Base-by-base conservation (phyloP, 202 grass and related monocot genomes). In the Carex arenaria region DNA sequence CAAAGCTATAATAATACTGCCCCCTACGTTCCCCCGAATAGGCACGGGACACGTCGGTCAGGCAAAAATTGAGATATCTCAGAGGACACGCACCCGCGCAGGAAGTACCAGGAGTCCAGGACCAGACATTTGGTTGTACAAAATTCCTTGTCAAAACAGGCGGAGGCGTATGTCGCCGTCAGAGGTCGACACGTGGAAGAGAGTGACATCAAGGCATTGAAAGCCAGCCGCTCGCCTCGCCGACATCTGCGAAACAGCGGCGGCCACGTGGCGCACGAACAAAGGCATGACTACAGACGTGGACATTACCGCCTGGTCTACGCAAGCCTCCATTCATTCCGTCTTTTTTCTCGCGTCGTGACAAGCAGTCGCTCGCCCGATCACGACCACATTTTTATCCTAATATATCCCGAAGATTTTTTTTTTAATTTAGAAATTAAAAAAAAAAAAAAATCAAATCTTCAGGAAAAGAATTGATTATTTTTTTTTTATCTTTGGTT, bases 331-430 rank as follows among this genome's bases (percentile, higher is more conserved):
- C 20, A 49, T 43, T 61, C 9, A 40, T 52, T 86, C 83, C 68
- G 78, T 68, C 28, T 80, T 20, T 64, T 85, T 62, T 28, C 18
- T 38, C 13, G 18, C 69, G 53, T 65, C 42, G 12, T 55, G 90
- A 82, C 83, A 82, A 78, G 47, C 34, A 64, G 32, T 43, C 60
- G 79, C 40, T 51, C 1, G 12, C 19, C 54, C 80, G 88, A 87
- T 78, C 52, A 83, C 84, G 87, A 89, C 87, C 65, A 78, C 84
- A 84, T 89, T 77, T 89, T 83, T 89, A 91, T 89, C 87, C 64
- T 52, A 43, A 38, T 5, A 0, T 38, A 38, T 38, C 36, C 7
- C 7, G 0, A 43, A 32, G 3, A 32, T 32, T 32, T 32, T 32
- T 32, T 26, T 26, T 26, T 26, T 26, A n/a, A n/a, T n/a, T n/a